phyloP scores from a whole-genome alignment of 2,329 filamentous ascomycete genomes.

The Phoma herbarum region DNA sequence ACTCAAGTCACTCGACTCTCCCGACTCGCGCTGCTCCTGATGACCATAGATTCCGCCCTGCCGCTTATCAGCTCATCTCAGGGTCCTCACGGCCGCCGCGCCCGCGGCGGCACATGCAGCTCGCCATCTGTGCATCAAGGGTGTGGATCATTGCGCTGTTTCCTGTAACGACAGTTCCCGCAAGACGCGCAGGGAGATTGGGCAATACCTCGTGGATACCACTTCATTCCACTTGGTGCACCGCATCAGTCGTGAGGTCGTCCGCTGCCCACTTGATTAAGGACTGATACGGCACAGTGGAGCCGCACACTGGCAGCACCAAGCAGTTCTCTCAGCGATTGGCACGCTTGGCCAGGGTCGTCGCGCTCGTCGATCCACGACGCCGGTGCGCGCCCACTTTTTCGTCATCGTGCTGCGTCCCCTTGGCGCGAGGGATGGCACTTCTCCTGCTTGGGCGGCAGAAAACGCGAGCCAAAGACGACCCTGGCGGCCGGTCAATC shows the following conservation, averaged over 20 bases:
- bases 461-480: conserved; percentile 2
- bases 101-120: conserved; percentile 26
- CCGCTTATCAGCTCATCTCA: conserved; percentile 18
- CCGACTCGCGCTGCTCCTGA: conserved; percentile 3
- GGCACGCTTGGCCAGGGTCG: conserved; percentile 32
- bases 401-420: conserved; percentile 38
- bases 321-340: conserved; percentile 24
- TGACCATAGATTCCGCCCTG: conserved; percentile 16
- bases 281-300: conserved; percentile 20
- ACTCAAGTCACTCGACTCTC: conserved; percentile 1
- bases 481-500: conserved; percentile 19
- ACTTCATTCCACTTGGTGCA: conserved; percentile 24
- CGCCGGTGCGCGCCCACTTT: conserved; percentile 14
- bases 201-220: conserved; percentile 22
- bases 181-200: conserved; percentile 27
- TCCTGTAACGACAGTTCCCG: conserved; percentile 34
- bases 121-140: conserved; percentile 21
- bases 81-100: conserved; percentile 22
- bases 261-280: conserved; percentile 24
- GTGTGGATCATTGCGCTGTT: conserved; percentile 34
- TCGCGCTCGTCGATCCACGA: conserved; percentile 29
- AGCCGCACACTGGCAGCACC: conserved; percentile 12
- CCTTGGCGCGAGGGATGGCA: conserved; percentile 25
- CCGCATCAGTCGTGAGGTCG: conserved; percentile 24
- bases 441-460: conserved; percentile 14